Conservation (phyloP, 1,284 basidiomycete genomes). For the Laetiporus sulphureus region DNA sequence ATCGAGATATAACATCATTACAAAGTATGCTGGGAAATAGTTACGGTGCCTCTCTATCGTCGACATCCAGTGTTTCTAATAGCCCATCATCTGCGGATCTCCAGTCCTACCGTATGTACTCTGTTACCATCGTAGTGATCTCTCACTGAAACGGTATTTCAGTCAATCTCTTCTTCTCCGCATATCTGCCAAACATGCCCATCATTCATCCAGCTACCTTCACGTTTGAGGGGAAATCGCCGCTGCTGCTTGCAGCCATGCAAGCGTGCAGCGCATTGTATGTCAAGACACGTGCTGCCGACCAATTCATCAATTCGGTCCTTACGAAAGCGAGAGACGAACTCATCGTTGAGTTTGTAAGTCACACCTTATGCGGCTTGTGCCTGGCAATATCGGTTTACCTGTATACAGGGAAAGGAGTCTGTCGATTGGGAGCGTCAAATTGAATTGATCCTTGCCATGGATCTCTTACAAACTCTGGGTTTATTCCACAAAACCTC, state of each 20-base stretch:
- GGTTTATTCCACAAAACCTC: slow-evolving; percentile 28
- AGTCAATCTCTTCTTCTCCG: slow-evolving; percentile 50
- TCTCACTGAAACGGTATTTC: too few relatives aligned
- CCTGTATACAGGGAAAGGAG: slow-evolving; percentile 32
- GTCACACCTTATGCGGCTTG: slow-evolving; percentile 5
- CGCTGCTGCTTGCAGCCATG: slow-evolving; percentile 43
- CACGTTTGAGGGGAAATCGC: slow-evolving; percentile 39
- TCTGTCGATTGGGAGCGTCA: slow-evolving; percentile 33
- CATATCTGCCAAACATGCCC: slow-evolving; percentile 47
- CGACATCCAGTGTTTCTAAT: too few relatives aligned
- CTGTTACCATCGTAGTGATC: too few relatives aligned
- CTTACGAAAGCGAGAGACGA: slow-evolving; percentile 26
- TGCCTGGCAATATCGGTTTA: not conserved
- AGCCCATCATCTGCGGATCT: too few relatives aligned
- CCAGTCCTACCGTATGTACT: too few relatives aligned
- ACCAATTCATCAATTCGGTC: slow-evolving; percentile 24
- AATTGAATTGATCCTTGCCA: slow-evolving; percentile 36
- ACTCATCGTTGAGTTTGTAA: slow-evolving; percentile 27
- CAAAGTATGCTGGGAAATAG: too few relatives aligned
- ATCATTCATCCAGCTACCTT: slow-evolving; percentile 48
- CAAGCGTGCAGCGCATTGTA: slow-evolving; percentile 34
- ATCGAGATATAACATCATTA: too few relatives aligned
- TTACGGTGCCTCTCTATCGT: too few relatives aligned
- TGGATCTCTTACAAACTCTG: slow-evolving; percentile 27
- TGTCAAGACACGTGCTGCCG: slow-evolving; percentile 23